Base-by-base conservation (phyloP, 352 stramenopile genomes). In the Aphanomyces astaci region DNA sequence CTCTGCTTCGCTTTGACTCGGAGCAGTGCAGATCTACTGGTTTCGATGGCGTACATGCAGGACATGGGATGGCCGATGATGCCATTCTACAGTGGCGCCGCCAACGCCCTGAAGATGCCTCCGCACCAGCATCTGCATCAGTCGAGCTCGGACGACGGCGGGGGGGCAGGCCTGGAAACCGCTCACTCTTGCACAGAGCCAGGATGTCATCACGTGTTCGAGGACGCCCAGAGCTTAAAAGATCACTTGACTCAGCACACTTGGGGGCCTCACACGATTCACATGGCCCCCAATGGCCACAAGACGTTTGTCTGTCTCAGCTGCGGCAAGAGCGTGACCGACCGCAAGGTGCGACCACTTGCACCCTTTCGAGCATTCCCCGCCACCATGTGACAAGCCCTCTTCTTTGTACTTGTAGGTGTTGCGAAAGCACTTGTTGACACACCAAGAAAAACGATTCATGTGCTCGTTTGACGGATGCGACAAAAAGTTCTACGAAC, bases 401-500 rank as follows among this genome's bases (percentile, higher is more conserved):
- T n/a, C n/a, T n/a, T n/a, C n/a, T n/a, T n/a, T n/a, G n/a, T n/a
- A n/a, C n/a, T n/a, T 32, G 32, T 68, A 68, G 62, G 62, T 68
- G 13, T 28, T 71, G 11, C 64, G 64, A 54, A 71, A 71, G 39
- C 64, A 71, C 36, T 30, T 71, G 22, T 24, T 71, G 9, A 71
- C 64, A 13, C 64, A 71, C 39, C 53, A 66, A 71, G 64, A 71
- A 25, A 71, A 71, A 52, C 52, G 49, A 4, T 71, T 71, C 39
- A 11, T 71, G 3, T 71, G 64, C 28, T 55, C 53, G 22, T 71
- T 71, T 53, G 64, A 69, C 31, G 62, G 51, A 11, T 71, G 53
- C 64, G 57, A 71, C 39, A 71, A 64, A 25, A 64, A 65, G 24
- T 66, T 71, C 27, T 71, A 69, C 62, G 62, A 69, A 9, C 62